Base-by-base conservation (phyloP, 164 flowering plant species). In the Piper longum region DNA sequence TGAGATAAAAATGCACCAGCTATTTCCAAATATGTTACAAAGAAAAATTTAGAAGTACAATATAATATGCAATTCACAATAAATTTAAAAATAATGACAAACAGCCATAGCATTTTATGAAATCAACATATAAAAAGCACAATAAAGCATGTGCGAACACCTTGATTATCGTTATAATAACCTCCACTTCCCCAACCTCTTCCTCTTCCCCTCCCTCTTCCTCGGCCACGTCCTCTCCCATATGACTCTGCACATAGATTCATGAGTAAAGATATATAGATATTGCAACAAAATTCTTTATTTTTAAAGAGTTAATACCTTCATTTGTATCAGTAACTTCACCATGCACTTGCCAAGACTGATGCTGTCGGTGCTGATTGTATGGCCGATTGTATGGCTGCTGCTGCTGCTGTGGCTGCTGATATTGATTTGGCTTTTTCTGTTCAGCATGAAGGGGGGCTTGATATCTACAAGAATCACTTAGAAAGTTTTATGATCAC, bases 191-290 rank as follows among this genome's bases (percentile, higher is more conserved):
- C 78, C 79, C 85, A 75, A 54, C 85, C 76, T 19, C 83, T 67
- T 45, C 89, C 88, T 71, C 89, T 73, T 42, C 80, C 81, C 70
- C 89, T 73, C 40, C 80, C 80, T 67, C 81, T 72, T 43, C 86
- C 89, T 67, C 88, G 87, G 40, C 88, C 92, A 41, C 86, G 77
- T 12, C 89, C 88, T 56, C 81, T 76, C 60, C 80, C 87, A 79
- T 78, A 74, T 18, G 84, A 79, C 66, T 88, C 98, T 84, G 66
- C 41, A 6, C 59, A 17, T 11, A 44, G 48, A 14, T 5, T 16
- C 26, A 18, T 19, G 17, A 16, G 43, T 2, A 7, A 1, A 14
- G 19, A 40, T 0, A 3, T 57, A 63, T 16, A 2, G 3, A 44
- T 17, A 26, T 19, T 45, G 17, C 17, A 41, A 43, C 62, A 39